Evolutionary conservation across 768 basidiomycete species (phyloP).

Genomic region (Lenzites betulinus): DNA sequence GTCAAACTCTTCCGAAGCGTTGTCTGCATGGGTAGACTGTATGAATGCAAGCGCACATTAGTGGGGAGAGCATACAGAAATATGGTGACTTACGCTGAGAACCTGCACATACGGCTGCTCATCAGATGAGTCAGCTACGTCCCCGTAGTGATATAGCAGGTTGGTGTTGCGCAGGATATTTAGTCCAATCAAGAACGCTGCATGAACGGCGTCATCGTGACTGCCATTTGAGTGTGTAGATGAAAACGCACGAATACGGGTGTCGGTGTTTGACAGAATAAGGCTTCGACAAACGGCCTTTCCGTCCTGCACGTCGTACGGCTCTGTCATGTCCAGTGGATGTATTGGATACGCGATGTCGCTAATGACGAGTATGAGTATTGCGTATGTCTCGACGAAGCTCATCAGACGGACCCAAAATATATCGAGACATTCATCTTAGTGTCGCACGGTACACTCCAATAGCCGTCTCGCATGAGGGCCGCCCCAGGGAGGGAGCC

Average conservation of each 20-base stretch:
- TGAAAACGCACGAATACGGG: neutral
- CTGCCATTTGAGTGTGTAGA: neutral
- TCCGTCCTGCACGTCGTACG: neutral
- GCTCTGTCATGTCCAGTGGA: slow-evolving; percentile 1
- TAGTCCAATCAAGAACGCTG: slow-evolving; percentile 7
- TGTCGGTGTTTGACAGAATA: neutral
- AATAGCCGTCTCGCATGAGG: slow-evolving; percentile 6
- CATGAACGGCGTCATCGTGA: neutral
- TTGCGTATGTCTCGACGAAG: neutral
- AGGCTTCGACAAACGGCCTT: neutral
- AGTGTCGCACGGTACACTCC: slow-evolving; percentile 11
- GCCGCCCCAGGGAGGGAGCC: slow-evolving; percentile 4
- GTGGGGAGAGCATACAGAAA: neutral
- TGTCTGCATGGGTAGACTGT: neutral
- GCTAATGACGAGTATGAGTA: neutral
- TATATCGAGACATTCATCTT: slow-evolving; percentile 10
- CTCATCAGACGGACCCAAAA: slow-evolving; percentile 1
- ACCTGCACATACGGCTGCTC: neutral
- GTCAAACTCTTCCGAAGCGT: neutral
- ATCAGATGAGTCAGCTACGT: neutral
- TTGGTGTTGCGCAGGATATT: neutral
- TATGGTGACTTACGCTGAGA: neutral
- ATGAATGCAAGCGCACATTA: too few species aligned
- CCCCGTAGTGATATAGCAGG: neutral
- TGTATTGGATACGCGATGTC: neutral